Evolutionary conservation across 352 stramenopile genomes (phyloP).

Genomic region (Pythium volutum): DNA sequence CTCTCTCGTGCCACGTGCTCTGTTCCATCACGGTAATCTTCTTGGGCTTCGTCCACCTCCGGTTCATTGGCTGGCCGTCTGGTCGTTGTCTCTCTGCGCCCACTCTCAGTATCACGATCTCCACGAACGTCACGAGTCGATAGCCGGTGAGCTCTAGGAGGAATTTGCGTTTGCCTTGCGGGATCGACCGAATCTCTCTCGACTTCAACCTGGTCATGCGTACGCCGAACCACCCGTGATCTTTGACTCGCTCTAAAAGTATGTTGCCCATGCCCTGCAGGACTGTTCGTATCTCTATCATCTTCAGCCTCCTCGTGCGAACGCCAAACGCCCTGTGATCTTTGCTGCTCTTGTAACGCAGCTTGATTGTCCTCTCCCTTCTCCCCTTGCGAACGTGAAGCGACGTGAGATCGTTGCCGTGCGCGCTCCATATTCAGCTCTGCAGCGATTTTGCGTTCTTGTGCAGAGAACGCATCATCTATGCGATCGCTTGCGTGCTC

Average conservation of each 20-base stretch:
- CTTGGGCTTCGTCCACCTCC: neutral
- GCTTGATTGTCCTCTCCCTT: neutral
- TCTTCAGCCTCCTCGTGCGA: neutral
- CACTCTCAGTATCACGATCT: neutral
- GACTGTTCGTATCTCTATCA: neutral
- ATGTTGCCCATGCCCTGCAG: neutral
- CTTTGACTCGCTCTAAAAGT: neutral
- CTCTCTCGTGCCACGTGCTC: constrained; percentile 21
- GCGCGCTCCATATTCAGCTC: neutral
- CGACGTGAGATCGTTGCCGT: neutral
- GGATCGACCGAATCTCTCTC: neutral
- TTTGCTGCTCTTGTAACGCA: neutral
- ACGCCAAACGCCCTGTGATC: neutral
- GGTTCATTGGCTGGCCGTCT: neutral
- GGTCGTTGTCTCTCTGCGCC: neutral
- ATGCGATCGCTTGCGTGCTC: neutral
- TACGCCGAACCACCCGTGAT: neutral
- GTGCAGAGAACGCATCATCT: neutral
- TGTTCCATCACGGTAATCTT: constrained; percentile 2
- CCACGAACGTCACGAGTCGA: neutral
- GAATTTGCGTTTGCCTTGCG: neutral
- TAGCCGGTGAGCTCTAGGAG: neutral
- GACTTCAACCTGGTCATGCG: neutral
- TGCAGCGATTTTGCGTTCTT: constrained; percentile 9
- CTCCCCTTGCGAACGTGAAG: neutral